Evolutionary conservation across 352 stramenopile species (phyloP), one percentile per base, ranked within the genome.

Genomic region (Phytopythium boreale): DNA sequence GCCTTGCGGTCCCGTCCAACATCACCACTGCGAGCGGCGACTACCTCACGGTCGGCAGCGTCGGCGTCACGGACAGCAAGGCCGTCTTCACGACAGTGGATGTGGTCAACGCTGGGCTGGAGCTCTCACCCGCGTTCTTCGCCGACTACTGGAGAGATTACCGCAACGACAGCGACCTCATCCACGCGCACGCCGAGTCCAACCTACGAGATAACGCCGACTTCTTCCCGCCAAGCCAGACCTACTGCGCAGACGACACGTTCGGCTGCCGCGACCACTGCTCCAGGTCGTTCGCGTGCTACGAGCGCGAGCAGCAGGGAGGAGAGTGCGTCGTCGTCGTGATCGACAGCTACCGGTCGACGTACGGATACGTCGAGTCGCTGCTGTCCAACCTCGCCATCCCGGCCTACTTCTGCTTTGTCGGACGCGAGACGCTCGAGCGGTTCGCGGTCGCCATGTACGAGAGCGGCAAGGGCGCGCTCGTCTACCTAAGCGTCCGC

Each of bases 331-430:
- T 88, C 24, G 67, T 85, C 4, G 44, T 89, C 37, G 61, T 61
- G 9, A 67, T 88, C 50, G 82, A 81, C 68, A 64, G 64, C 56
- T 58, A 69, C 34, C 70, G 57, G 1, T 82, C 69, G 22, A 77
- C 86, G n/a, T 60, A 62, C 5, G 78, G 71, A 0, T 89, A 77
- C 34, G 62, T 84, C 26, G 73, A 80, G 50, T 66, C 79, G 0
- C 56, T 80, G 15, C 31, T 88, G 12, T 56, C 66, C 20, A 89
- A 88, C 66, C 41, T 79, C 10, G 62, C 63, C 12, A 73, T 88
- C 19, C 80, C 78, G 4, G 74, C 80, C 0, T 89, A 89, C 71
- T 87, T 89, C 53, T 89, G 79, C 66, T 89, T 86, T 41, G 29
- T 85, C 29, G 77, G 77, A 1, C 80, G 82, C 51, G 65, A 59